phyloP scores from a whole-genome alignment of 495 filamentous ascomycete species.

The Letharia columbiana region DNA sequence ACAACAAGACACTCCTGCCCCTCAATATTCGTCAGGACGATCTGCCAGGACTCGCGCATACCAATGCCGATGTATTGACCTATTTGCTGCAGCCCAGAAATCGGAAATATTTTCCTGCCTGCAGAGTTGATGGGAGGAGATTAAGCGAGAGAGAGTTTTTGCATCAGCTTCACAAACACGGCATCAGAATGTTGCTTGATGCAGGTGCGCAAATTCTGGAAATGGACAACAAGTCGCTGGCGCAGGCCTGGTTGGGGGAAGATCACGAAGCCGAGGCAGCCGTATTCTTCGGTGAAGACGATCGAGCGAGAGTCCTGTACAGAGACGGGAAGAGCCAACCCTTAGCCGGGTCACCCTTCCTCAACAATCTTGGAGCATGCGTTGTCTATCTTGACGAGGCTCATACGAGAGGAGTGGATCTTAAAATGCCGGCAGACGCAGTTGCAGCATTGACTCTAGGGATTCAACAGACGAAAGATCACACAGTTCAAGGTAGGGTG shows the following conservation, averaged over 20 bases:
- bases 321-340: conserved; percentile 39
- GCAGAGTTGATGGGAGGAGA: background rate
- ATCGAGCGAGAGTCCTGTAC: conserved; percentile 37
- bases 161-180: background rate
- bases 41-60: conserved; percentile 47
- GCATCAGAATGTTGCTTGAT: conserved; percentile 54
- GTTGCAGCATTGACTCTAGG: conserved; percentile 64
- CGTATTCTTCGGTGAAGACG: conserved; percentile 45
- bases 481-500: conserved; percentile 60
- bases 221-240: conserved; percentile 48
- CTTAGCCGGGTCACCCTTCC: conserved; percentile 53
- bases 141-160: conserved; percentile 12
- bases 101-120: conserved; percentile 26
- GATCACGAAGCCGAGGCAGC: conserved; percentile 36
- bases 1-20: conserved; percentile 50
- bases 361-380: conserved; percentile 50
- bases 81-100: conserved; percentile 52
- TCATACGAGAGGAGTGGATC: conserved; percentile 67
- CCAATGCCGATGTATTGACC: conserved; percentile 55
- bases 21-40: conserved; percentile 48
- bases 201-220: conserved; percentile 68
- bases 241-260: conserved; percentile 37
- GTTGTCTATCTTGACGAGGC: conserved; percentile 67
- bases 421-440: conserved; percentile 52
- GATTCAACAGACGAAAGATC: conserved; percentile 59